phyloP scores from a whole-genome alignment of 2,329 filamentous ascomycete species.

The Botrytis byssoidea region DNA sequence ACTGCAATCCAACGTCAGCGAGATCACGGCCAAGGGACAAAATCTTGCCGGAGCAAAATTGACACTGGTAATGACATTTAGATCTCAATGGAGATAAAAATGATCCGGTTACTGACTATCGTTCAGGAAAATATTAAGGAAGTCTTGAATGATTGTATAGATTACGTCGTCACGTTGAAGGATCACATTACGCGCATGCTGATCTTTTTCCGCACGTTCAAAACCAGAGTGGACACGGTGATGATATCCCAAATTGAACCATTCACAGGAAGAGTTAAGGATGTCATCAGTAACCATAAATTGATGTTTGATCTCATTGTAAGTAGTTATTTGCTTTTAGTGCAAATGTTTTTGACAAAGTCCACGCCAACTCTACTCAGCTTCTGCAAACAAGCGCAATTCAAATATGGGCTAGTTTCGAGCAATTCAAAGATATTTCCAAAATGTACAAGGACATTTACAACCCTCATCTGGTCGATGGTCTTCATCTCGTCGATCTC shows the following conservation, averaged over 20 bases:
- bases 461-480: not conserved
- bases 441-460: not conserved
- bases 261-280: not conserved
- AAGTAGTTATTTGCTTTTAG: not conserved
- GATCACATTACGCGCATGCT: not conserved
- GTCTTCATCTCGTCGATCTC: not conserved
- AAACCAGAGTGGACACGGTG: not conserved
- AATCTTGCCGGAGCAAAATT: not conserved
- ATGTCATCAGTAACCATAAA: not conserved
- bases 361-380: not conserved
- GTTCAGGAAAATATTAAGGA: not conserved
- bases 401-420: not conserved
- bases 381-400: not conserved
- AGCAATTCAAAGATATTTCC: not conserved
- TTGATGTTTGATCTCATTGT: not conserved
- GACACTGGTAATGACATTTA: not conserved
- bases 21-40: not conserved
- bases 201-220: not conserved
- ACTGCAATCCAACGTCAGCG: not conserved
- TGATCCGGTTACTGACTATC: not conserved
- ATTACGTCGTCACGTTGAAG: not conserved
- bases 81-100: not conserved
- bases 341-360: not conserved
- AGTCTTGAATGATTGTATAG: not conserved
- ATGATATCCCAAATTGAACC: not conserved